Base-by-base conservation (phyloP, 768 basidiomycete species). In the Mycena metata region DNA sequence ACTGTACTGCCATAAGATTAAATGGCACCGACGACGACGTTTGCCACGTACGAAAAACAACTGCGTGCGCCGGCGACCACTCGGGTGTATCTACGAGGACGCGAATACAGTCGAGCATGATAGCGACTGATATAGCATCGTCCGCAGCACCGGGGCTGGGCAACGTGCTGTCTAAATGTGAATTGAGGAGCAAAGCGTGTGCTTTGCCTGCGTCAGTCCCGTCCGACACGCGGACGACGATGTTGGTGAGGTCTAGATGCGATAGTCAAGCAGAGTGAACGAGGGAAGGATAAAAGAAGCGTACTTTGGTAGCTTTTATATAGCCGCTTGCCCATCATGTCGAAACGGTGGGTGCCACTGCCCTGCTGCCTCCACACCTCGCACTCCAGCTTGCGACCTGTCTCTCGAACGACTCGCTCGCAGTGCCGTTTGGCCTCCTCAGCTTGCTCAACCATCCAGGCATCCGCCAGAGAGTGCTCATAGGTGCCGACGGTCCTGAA, bases 321-420 rank as follows among this genome's bases (percentile, higher is more conserved):
- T 12, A 97, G 81, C 23, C 91, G 86, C 64, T 91, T 86, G 73
- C 83, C 84, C 92, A 96, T 93, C 86, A 99, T 97, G 76, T 97
- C 96, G 76, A 98, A 98, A 33, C 93, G 83, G 82, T 97, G 96
- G 71, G 87, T 91, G 5, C 96, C 96, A 69, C 90, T 94, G 2
- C 96, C 96, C 72, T 91, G 85, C 79, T 98, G 96, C 63, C 91
- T 83, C 93, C 94, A 97, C 0, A 96, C 89, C 75, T 98, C 95
- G 73, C 97, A 96, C 75, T 96, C 85, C n/a, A 97, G 80, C 50
- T 90, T 90, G 52, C 90, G 81, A 67, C 83, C 79, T 3, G 75
- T 81, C 45, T 75, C 77, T 36, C 76, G 75, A 9, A 86, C 84
- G 33, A 88, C 78, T 54, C 79, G 79, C 50, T 91, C 88, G 75